These are phyloP conservation scores for Castanea mollissima DNA, from an alignment of 306 rosid genomes.

Conservation along the genomic window DNA sequence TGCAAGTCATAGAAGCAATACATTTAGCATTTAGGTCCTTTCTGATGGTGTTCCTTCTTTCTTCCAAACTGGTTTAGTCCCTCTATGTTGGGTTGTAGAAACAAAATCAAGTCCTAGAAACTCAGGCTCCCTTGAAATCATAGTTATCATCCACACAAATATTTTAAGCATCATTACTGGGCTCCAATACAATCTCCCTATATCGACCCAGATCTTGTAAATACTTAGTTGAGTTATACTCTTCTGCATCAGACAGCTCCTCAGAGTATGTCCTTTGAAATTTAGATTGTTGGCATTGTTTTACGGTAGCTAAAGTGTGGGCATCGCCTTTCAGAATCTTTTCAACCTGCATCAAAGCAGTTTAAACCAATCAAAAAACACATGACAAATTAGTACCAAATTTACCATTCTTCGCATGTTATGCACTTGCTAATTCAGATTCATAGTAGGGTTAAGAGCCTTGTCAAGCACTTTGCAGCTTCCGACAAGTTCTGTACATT, in stretches of 20 bases:
- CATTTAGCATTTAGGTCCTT: no score
- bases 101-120: background rate
- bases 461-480: background rate
- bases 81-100: background rate
- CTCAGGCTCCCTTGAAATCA: background rate
- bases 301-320: constrained; percentile 26
- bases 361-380: background rate
- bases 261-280: constrained; percentile 70
- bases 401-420: background rate
- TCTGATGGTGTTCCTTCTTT: no score
- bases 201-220: constrained; percentile 51
- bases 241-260: constrained; percentile 83
- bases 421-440: background rate
- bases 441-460: background rate
- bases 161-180: constrained; percentile 8
- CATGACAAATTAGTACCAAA: background rate
- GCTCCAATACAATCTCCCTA: constrained; percentile 52
- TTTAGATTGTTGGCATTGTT: constrained; percentile 48
- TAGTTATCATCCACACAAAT: background rate
- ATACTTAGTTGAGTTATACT: constrained; percentile 73
- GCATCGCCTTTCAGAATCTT: constrained; percentile 57
- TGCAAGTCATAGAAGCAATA: no score
- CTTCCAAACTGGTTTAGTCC: no score
- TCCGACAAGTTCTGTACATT: background rate
- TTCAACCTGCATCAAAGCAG: constrained; percentile 49